Evolutionary conservation across 164 flowering plant genomes (phyloP), one percentile per base, ranked within the genome.

Genomic region (Cinnamomum micranthum): DNA sequence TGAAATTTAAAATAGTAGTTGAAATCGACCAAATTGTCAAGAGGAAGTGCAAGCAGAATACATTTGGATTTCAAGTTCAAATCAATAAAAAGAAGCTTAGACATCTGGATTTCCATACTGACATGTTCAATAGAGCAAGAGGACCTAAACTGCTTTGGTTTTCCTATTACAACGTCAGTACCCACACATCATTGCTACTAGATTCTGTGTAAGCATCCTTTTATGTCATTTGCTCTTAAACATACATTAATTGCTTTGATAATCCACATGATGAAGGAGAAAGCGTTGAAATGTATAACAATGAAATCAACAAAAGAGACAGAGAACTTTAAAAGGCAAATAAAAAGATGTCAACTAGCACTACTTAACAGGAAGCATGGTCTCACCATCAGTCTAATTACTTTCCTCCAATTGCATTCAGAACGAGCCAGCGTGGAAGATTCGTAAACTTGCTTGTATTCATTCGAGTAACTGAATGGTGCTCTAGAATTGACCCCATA

Each of bases 391-490:
- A 23, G 33, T 25, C 4, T 0, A 23, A 65, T 13, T 27, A 12
- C 35, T 24, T 14, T 24, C 17, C 20, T 65, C 20, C 12, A 5
- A 81, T 78, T 67, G 66, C 87, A 82, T 80, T 78, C 51, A 64
- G 80, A 75, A 72, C 81, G 64, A 33, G 33, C 9, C 60, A 60
- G 60, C 35, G 62, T 73, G 22, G 41, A 52, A 4, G 41, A 41
- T 13, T 78, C 69, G 2, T 35, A 77, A 64, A 59, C 41, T 35
- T 72, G 73, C 1, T 2, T 5, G 50, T 15, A 70, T 59, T 70
- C 71, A 69, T 27, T 77, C 73, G 79, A 62, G 70, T 72, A 55
- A 50, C 69, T 71, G 28, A 9, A 7, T 47, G 65, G 63, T 17
- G 31, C 35, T 65, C 19, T 65, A 23, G 69, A 24, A 23, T 11